These are phyloP conservation scores for Saccharomycopsis sp. DNA, from an alignment of 805 yeast species.

Conservation along the genomic window DNA sequence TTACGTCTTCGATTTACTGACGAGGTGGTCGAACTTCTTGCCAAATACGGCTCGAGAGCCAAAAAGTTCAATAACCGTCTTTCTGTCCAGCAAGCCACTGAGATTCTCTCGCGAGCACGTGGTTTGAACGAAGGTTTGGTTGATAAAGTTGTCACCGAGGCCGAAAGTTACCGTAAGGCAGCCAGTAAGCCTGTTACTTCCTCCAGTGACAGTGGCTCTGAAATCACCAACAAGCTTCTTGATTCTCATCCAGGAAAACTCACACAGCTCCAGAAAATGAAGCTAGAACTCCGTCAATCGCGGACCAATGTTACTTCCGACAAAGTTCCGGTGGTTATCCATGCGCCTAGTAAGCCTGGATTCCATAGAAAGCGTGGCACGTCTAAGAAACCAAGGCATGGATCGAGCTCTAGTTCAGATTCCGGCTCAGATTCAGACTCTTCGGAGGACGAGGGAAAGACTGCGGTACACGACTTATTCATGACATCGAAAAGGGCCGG, in stretches of 20 bases:
- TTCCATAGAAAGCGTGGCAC: slow-evolving; percentile 20
- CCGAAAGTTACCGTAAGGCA: slow-evolving; percentile 32
- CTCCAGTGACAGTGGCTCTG: no score
- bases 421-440: slow-evolving; percentile 14
- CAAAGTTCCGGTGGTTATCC: slow-evolving; percentile 20
- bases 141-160: slow-evolving; percentile 40
- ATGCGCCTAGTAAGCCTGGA: slow-evolving; percentile 22
- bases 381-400: background rate
- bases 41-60: slow-evolving; percentile 59
- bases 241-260: background rate
- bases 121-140: slow-evolving; percentile 49
- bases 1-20: slow-evolving; percentile 45
- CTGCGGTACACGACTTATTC: slow-evolving; percentile 31
- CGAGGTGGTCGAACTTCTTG: slow-evolving; percentile 47
- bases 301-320: slow-evolving; percentile 32
- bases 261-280: slow-evolving; percentile 11
- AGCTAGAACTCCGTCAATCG: slow-evolving; percentile 7
- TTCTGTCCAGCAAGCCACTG: slow-evolving; percentile 56
- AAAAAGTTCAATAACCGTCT: slow-evolving; percentile 65
- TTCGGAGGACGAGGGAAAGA: slow-evolving; percentile 9
- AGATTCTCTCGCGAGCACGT: slow-evolving; percentile 56
- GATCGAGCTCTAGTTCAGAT: slow-evolving; percentile 1
- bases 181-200: slow-evolving; percentile 18
- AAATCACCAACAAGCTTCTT: slow-evolving; percentile 20
- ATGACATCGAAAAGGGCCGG: slow-evolving; percentile 28